Conservation (phyloP, 2,329 filamentous ascomycete genomes). For the Exophiala dermatitidis region DNA sequence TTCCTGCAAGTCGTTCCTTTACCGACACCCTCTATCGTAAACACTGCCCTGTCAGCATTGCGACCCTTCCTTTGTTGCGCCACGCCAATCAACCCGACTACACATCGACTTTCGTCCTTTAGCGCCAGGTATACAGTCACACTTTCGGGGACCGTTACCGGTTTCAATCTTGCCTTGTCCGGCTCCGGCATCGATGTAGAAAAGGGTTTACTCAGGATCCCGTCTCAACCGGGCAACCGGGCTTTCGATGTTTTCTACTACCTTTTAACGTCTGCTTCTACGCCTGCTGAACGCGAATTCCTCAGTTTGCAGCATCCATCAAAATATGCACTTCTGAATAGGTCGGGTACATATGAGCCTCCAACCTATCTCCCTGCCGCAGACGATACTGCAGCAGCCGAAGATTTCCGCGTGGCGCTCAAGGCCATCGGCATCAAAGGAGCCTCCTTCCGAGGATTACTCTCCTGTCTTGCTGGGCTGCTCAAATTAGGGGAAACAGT, state of each 20-base stretch:
- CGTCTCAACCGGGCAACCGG: conserved; percentile 70
- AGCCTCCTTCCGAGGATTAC: conserved; percentile 68
- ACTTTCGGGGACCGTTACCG: conserved; percentile 69
- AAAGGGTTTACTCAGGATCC: conserved; percentile 72
- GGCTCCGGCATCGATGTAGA: conserved; percentile 80
- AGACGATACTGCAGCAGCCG: conserved; percentile 84
- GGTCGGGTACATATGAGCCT: conserved; percentile 76
- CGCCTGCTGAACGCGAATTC: conserved; percentile 80
- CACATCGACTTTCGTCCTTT: conserved; percentile 70
- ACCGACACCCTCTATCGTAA: conserved; percentile 65
- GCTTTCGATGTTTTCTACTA: conserved; percentile 99
- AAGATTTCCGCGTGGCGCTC: conserved; percentile 80
- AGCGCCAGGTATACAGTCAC: conserved; percentile 76
- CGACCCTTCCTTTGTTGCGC: conserved; percentile 81
- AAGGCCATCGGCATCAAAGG: conserved; percentile 94
- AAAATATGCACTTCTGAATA: conserved; percentile 69
- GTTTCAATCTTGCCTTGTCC: conserved; percentile 68
- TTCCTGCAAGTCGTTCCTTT: conserved; percentile 78
- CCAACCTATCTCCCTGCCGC: conserved; percentile 85
- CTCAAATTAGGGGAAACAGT: conserved; percentile 88
- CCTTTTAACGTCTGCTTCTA: conserved; percentile 83
- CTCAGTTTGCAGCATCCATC: conserved; percentile 71
- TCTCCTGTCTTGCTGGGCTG: conserved; percentile 77
- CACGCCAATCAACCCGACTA: conserved; percentile 81
- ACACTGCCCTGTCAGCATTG: conserved; percentile 71